A percentile compares a stretch with the other conserved stretches of the same genome.
Evolutionary conservation across 192 early-diverging fungal genomes (phyloP).

Genomic region (Coemansia sp.): DNA sequence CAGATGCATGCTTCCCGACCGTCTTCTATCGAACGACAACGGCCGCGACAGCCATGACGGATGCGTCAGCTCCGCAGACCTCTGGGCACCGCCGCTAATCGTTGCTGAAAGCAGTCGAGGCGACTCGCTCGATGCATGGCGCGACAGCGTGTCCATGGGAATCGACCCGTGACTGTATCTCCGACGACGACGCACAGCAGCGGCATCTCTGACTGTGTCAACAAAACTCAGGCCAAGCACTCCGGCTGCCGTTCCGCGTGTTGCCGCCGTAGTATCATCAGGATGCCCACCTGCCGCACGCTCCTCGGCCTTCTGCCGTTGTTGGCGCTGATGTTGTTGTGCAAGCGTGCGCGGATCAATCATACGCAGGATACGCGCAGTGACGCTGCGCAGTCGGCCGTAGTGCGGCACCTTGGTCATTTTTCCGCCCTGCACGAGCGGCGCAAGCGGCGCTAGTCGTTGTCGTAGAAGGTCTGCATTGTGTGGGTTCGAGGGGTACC

Average conservation of each 20-base stretch:
- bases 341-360: constrained; percentile 44
- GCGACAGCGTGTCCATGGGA: constrained; percentile 24
- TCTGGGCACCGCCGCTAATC: not conserved
- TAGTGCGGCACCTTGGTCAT: constrained; percentile 57
- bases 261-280: constrained; percentile 19
- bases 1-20: constrained; percentile 2
- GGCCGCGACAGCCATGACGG: constrained; percentile 4
- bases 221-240: constrained; percentile 32
- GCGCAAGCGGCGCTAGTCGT: not conserved
- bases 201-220: constrained; percentile 26
- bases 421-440: constrained; percentile 29
- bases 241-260: constrained; percentile 27
- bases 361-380: constrained; percentile 48
- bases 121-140: constrained; percentile 30
- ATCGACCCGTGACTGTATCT: constrained; percentile 35
- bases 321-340: constrained; percentile 23
- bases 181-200: constrained; percentile 16
- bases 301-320: constrained; percentile 20
- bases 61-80: not conserved
- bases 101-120: not conserved
- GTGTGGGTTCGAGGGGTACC: constrained; percentile 27
- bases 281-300: constrained; percentile 15
- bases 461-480: constrained; percentile 6
- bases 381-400: constrained; percentile 52
- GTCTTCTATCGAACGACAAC: constrained; percentile 2